Evolutionary conservation across 2,329 filamentous ascomycete species (phyloP), one percentile per base, ranked within the genome.

Genomic region (Aschersonia sp.): DNA sequence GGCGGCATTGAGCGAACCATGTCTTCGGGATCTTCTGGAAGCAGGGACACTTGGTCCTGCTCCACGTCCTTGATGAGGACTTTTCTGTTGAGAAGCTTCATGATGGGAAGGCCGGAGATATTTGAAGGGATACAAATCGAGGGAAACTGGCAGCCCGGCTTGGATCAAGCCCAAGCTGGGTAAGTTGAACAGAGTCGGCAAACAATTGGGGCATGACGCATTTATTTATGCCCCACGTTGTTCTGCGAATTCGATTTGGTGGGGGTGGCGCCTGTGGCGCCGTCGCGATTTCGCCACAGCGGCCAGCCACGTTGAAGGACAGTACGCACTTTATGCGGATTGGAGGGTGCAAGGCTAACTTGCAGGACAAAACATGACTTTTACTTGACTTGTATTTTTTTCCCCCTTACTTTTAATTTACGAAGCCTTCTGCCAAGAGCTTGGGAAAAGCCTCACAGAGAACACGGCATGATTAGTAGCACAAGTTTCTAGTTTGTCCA

Each of bases 1-100:
- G 35, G 30, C 43, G 48, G 35, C 12, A 9, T 32, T 6, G 32
- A 53, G 20, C 64, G 51, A 48, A 70, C 69, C 67, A 73, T 72
- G 55, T 71, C 68, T 55, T 71, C 68, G 40, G 67, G 63, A 54
- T 71, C 68, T 47, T 71, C 68, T 47, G 68, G 65, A 5, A 69
- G 55, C 28, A 71, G 61, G 40, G 65, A 67, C 46, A 71, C 59
- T 31, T 62, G 61, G 56, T 69, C 64, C 49, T 66, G 65, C 58
- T 64, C 62, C 45, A 66, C 54, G n/a, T 61, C 59, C 43, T 64
- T 62, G 47, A 20, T 20, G 20, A 64, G 60, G 44, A 64, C 55
- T 51, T 63, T 62, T 46, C 64, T 62, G 42, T 61, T 59, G 46
- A 66, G 55, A 46, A 69, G 58, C 61, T 69, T 69, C 67, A 70